Percentiles rank a stretch among this genome's conserved stretches.
phyloP scores from a whole-genome alignment of 1,284 basidiomycete species.

The Tranzscheliella williamsii region DNA sequence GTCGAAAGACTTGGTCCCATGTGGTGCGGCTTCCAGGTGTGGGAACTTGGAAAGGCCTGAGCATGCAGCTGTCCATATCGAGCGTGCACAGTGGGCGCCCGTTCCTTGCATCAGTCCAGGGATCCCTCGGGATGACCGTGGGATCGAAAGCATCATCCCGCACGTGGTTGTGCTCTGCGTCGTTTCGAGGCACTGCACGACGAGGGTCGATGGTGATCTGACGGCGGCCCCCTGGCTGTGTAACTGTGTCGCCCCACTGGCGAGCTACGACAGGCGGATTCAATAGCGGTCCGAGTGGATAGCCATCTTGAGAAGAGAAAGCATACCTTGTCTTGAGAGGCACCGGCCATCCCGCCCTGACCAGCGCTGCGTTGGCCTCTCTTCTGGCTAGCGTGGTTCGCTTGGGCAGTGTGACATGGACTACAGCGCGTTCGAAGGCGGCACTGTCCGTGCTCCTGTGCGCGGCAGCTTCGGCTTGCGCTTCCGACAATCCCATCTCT shows the following conservation, averaged over 20 bases:
- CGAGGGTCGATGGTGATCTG: background rate
- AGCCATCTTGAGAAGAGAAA: constrained; percentile 31
- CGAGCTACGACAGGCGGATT: constrained; percentile 11
- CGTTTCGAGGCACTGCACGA: background rate
- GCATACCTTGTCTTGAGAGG: constrained; percentile 23
- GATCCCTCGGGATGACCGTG: constrained; percentile 2
- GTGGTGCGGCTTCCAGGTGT: background rate
- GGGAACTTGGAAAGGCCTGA: background rate
- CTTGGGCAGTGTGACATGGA: constrained; percentile 12
- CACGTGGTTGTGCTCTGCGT: background rate
- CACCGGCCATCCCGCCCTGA: constrained; percentile 26
- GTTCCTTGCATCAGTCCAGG: constrained; percentile 13
- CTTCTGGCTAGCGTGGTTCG: constrained; percentile 8
- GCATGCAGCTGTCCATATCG: constrained; percentile 20
- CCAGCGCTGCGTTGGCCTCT: constrained; percentile 11
- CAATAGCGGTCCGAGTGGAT: constrained; percentile 11
- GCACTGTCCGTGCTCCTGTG: background rate
- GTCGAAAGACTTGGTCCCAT: constrained; percentile 36
- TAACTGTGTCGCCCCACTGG: background rate
- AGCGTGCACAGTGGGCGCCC: constrained; percentile 23
- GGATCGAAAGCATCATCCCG: constrained; percentile 16
- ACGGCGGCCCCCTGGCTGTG: background rate
- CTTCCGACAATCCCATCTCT: constrained; percentile 14
- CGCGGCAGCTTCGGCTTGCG: constrained; percentile 1
- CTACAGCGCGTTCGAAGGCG: background rate